Base-by-base conservation (phyloP, 805 yeast genomes). In the Ogataea paradorogensis region DNA sequence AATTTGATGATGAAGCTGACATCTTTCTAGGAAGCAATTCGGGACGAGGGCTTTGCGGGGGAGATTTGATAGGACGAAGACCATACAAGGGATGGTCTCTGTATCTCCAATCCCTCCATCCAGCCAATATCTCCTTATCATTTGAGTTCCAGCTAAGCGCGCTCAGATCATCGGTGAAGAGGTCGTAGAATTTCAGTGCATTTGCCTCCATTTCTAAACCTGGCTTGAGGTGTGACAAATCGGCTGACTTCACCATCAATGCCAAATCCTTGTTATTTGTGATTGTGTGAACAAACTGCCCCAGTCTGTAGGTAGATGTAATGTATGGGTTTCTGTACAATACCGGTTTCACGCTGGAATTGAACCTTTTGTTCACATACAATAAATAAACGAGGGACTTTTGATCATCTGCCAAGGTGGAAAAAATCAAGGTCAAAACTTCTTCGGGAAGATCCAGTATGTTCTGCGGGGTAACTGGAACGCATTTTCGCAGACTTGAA, bases 71-170 rank as follows among this genome's bases (percentile, higher is more conserved):
- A 14, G 42, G 26, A 33, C 47, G 30, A 30, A 36, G 27, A 0
- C 64, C 61, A 54, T 82, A 82, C 25, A 84, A 58, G 1, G 91
- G 86, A 60, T 83, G 89, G 36, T 74, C 75, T 46, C 86, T 73
- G 53, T 73, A 82, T 53, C 86, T 83, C 95, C 95, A 88, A 59
- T 88, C 96, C 56, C 96, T 72, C 96, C 96, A 88, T 8, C 91
- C 83, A 0, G 95, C 95, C 35, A 74, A 62, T 2, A 80, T 73
- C 29, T 48, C 45, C 25, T 23, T 23, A 9, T 52, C 47, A 15
- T 45, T 46, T 3, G 36, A 11, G 5, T 29, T 30, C 9, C 40
- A 21, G 10, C 30, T 23, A 7, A 26, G 16, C 7, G 33, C 34
- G n/a, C 43, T 35, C 22, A 35, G 39, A 8, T 47, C 43, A 2